Evolutionary conservation across 257 asterid genomes (phyloP).

Genomic region (Osmanthus fragrans): DNA sequence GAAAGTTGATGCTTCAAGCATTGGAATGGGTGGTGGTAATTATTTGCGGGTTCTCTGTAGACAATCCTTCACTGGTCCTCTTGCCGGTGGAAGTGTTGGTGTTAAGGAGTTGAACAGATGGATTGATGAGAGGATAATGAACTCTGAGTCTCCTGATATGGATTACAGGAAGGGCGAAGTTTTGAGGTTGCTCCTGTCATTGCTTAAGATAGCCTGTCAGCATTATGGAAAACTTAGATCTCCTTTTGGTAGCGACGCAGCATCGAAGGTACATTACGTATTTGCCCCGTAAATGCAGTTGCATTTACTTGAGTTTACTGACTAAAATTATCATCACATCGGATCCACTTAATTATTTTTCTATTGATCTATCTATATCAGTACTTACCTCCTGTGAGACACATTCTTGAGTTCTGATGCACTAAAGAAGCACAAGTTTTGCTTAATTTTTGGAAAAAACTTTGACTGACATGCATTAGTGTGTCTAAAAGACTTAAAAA

Average conservation of each 20-base stretch:
- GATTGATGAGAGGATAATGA: constrained; percentile 80
- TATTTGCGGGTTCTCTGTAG: constrained; percentile 70
- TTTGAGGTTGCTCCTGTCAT: constrained; percentile 69
- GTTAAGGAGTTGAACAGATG: constrained; percentile 83
- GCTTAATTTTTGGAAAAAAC: not conserved
- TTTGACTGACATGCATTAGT: not conserved
- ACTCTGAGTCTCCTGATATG: constrained; percentile 41
- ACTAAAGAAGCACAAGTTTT: not conserved
- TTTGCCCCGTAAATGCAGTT: constrained; percentile 4
- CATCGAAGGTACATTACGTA: constrained; percentile 50
- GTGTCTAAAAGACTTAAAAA: not conserved
- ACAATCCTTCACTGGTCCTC: constrained; percentile 85
- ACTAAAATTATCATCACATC: not conserved
- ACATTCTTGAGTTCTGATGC: not conserved
- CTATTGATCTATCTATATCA: not conserved
- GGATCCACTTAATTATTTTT: not conserved
- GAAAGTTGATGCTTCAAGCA: constrained; percentile 29
- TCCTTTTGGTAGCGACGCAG: constrained; percentile 77
- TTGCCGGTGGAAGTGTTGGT: constrained; percentile 77
- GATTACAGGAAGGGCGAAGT: constrained; percentile 64
- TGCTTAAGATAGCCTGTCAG: constrained; percentile 82
- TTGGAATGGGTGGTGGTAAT: constrained; percentile 45
- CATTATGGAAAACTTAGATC: constrained; percentile 89
- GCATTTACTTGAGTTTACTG: not conserved
- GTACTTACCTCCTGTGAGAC: not conserved